These are phyloP conservation scores for Cryptococcus hybrid DNA, from an alignment of 1,284 basidiomycete species.

Conservation along the genomic window DNA sequence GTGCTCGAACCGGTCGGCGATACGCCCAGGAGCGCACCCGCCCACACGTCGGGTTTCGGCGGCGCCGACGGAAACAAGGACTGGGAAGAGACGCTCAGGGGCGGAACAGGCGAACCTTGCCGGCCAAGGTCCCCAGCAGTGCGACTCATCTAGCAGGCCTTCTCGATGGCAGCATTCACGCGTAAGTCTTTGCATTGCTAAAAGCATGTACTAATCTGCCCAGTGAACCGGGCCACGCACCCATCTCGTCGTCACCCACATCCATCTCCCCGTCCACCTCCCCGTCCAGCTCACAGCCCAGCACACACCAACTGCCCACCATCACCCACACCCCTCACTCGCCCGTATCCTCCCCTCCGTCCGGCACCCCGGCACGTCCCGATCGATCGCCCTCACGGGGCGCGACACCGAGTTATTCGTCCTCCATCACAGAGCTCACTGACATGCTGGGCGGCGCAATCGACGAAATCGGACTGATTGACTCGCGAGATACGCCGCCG, in stretches of 20 bases:
- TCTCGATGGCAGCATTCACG: no score
- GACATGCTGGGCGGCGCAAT: constrained; percentile 48
- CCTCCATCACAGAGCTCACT: constrained; percentile 44
- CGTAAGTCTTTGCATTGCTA: no score
- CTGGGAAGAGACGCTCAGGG: constrained; percentile 15
- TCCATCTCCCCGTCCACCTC: not conserved
- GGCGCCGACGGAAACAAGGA: no score
- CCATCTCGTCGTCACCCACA: not conserved
- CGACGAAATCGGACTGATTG: constrained; percentile 43
- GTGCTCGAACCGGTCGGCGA: no score
- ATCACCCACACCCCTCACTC: constrained; percentile 33
- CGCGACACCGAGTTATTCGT: constrained; percentile 2
- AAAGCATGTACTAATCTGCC: no score
- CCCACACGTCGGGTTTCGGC: no score
- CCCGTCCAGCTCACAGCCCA: constrained; percentile 1
- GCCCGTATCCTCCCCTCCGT: constrained; percentile 12
- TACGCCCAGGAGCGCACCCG: no score
- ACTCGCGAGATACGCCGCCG: constrained; percentile 38
- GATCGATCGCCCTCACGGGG: constrained; percentile 13
- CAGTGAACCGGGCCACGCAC: no score
- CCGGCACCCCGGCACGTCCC: constrained; percentile 1
- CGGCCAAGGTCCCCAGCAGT: constrained; percentile 6
- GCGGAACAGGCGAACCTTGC: constrained; percentile 22
- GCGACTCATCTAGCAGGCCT: no score
- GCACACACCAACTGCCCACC: constrained; percentile 18